Evolutionary conservation across 352 stramenopile species (phyloP), one percentile per base, ranked within the genome.

Genomic region (Aphanomyces stellatus): DNA sequence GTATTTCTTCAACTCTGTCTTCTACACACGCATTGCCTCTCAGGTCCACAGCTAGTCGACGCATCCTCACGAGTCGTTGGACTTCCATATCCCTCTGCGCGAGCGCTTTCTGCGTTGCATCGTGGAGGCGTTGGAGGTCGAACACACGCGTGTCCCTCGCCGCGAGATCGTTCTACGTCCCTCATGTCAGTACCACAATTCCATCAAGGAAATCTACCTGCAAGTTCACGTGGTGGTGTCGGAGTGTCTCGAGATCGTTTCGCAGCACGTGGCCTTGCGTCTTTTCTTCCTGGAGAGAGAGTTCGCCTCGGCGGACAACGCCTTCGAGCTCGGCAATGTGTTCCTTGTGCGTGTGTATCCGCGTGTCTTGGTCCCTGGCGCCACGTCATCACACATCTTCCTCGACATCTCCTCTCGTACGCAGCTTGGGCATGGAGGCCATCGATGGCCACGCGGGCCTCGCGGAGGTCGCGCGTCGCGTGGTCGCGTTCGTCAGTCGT

Each of bases 1-100:
- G 70, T 93, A 83, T 51, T 91, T 90, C 22, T 81, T 80, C 2
- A 91, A 69, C 62, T 93, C 85, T n/a, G 77, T 82, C 59, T 77
- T 82, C 84, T 93, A 49, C 10, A 31, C 7, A 59, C 35, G 4
- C 57, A 28, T 28, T 8, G 17, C 17, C 17, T 48, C 60, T 33
- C 34, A 22, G n/a, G 17, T 25, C 22, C 34, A 42, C 2, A 15
- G 22, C 17, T 31, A 19, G n/a, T 27, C 1, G 7, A 48, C n/a
- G 25, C n/a, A 43, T 5, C n/a, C 13, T 10, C 84, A 91, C 84
- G 72, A 93, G 56, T 51, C 88, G 75, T 10, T 72, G 74, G 8
- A 91, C 88, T 46, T 93, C 80, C 19, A 86, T 77, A 67, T 91
- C 81, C 28, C 71, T 82, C 51, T 90, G 86, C 55, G 62, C 72